Percentiles rank a stretch among this genome's conserved stretches.
Conservation (phyloP, 768 basidiomycete genomes). For the Panaeolus papilionaceus region DNA sequence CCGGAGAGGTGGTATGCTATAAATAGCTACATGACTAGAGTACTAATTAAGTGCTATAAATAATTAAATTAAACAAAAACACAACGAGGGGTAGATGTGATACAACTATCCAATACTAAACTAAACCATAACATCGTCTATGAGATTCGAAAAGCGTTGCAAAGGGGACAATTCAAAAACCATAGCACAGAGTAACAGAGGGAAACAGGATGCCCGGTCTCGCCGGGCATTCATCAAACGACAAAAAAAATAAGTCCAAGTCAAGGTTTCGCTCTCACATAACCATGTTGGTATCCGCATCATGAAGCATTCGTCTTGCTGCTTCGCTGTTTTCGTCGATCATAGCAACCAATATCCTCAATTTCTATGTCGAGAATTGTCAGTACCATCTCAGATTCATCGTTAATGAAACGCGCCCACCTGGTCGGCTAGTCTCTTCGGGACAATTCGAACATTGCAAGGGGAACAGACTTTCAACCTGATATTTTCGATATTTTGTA, state of each 20-base stretch:
- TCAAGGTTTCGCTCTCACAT: background rate
- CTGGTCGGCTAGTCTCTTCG: constrained; percentile 4
- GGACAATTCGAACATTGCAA: constrained; percentile 1
- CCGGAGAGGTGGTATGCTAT: background rate
- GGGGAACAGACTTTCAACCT: background rate
- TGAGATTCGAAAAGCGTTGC: background rate
- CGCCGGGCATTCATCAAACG: background rate
- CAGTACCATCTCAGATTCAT: background rate
- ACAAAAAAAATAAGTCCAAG: too few relatives aligned
- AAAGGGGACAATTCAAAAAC: background rate
- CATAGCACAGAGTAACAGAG: background rate
- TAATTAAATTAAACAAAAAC: background rate
- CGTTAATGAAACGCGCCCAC: background rate
- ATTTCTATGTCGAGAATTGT: background rate
- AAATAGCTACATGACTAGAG: background rate
- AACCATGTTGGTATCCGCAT: constrained; percentile 8
- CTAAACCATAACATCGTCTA: background rate
- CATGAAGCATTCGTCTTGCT: background rate
- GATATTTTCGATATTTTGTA: background rate
- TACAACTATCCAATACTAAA: background rate
- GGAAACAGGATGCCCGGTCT: background rate
- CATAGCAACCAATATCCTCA: background rate
- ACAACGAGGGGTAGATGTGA: background rate
- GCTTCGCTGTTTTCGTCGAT: constrained; percentile 10
- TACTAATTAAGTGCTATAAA: background rate